Conservation (phyloP, 2,329 filamentous ascomycete genomes). For the Fusarium illudens region DNA sequence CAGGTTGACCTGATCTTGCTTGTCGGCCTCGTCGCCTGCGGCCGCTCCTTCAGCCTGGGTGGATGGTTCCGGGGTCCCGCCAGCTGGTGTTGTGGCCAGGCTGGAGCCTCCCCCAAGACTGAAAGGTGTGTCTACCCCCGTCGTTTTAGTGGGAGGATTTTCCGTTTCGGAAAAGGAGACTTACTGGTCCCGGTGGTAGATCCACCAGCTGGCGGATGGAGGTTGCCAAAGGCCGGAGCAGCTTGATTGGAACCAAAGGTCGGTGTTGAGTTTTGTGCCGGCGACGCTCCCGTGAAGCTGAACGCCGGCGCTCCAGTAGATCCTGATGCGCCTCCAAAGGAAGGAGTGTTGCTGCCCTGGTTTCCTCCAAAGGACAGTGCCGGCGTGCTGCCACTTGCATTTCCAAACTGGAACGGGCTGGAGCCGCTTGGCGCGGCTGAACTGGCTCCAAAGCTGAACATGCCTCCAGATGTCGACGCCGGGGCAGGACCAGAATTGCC, state of each 20-base stretch:
- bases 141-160: slow-evolving; percentile 57
- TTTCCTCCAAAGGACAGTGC: slow-evolving; percentile 43
- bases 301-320: slow-evolving; percentile 47
- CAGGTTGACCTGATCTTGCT: slow-evolving; percentile 75
- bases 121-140: slow-evolving; percentile 62
- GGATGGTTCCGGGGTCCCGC: slow-evolving; percentile 66
- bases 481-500: slow-evolving; percentile 35
- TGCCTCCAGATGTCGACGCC: slow-evolving; percentile 38
- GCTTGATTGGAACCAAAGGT: slow-evolving; percentile 48
- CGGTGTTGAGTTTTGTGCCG: slow-evolving; percentile 42
- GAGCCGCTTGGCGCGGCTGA: slow-evolving; percentile 41
- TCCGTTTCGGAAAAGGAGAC: slow-evolving; percentile 53
- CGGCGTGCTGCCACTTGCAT: slow-evolving; percentile 34
- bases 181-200: slow-evolving; percentile 59
- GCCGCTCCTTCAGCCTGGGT: slow-evolving; percentile 55
- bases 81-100: slow-evolving; percentile 67
- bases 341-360: slow-evolving; percentile 36
- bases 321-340: slow-evolving; percentile 46
- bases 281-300: slow-evolving; percentile 50
- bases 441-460: slow-evolving; percentile 52
- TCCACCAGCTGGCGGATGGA: slow-evolving; percentile 54
- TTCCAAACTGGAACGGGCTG: slow-evolving; percentile 52
- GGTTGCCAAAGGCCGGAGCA: slow-evolving; percentile 49
- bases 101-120: slow-evolving; percentile 68
- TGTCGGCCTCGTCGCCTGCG: slow-evolving; percentile 59